Evolutionary conservation across 495 filamentous ascomycete genomes (phyloP), one percentile per base, ranked within the genome.

Genomic region (Lophium mytilinum): DNA sequence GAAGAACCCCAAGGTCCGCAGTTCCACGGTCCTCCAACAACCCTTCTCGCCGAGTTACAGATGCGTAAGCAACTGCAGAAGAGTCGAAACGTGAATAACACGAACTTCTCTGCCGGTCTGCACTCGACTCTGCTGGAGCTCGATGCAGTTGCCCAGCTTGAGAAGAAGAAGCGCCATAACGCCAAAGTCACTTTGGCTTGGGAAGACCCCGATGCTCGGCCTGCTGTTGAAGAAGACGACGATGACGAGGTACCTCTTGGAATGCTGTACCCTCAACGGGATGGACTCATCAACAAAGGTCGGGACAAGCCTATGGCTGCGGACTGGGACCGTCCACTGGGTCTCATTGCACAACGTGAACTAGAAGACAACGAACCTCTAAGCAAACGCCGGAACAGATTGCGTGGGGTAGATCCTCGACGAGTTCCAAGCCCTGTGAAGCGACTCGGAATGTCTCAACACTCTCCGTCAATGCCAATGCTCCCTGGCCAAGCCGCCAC

Each of bases 281-380:
- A 78, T n/a, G 71, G 76, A 10, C 70, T 75, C 10, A 67, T 75
- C 9, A 73, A 75, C 36, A 77, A 83, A 39, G 72, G 14, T 17
- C 33, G 34, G 37, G 48, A 50, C 14, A 37, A 49, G 34, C 53
- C 53, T 9, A 56, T 59, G 9, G 55, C 55, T 21, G 52, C 19
- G 6, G 68, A 71, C 21, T 71, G 62, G 63, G 73, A 85, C 46
- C 80, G 87, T 15, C 90, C 92, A 0, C 66, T 91, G 18, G 93
- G 93, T 12, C 72, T 98, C 17, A 85, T 98, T 76, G 90, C 91
- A 66, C 81, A 80, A 64, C 81, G 86, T 9, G 82, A 95, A 52
- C 71, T 92, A 59, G 93, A 98, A 69, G 93, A 97, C 61, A 89
- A 86, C 48, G 93, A 98, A 64, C 90, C 93, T 6, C 72, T 98